These are phyloP conservation scores for Trichosporon sp. DNA, from an alignment of 1,284 basidiomycete species.

Conservation along the genomic window DNA sequence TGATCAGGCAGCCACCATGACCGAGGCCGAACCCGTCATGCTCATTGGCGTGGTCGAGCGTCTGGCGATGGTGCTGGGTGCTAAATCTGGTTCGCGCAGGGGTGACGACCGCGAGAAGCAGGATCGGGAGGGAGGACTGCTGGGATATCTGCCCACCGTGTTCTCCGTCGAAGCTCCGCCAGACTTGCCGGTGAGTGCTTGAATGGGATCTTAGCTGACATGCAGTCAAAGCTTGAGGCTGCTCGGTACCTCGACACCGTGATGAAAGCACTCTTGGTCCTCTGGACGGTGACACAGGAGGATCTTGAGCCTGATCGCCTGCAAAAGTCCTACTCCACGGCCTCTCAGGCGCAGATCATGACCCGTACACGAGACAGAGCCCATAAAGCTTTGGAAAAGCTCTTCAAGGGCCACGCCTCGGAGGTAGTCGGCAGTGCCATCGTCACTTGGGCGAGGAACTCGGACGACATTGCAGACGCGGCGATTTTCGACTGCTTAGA, in stretches of 20 bases:
- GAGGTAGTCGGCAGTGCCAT: conserved; percentile 71
- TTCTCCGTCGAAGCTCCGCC: conserved; percentile 53
- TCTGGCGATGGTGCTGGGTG: conserved; percentile 66
- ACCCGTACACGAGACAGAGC: conserved; percentile 62
- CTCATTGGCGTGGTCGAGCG: conserved; percentile 80
- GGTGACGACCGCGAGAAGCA: conserved; percentile 58
- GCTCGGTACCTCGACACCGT: conserved; percentile 46
- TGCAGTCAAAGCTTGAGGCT: conserved; percentile 32
- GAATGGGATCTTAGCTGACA: conserved; percentile 10
- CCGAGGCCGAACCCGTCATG: conserved; percentile 82
- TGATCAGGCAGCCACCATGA: conserved; percentile 57
- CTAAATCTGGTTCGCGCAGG: conserved; percentile 22
- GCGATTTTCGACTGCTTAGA: conserved; percentile 81
- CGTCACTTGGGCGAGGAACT: conserved; percentile 43
- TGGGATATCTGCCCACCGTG: conserved; percentile 57
- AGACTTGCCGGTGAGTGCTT: conserved; percentile 35
- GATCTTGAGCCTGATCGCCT: not conserved
- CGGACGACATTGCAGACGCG: conserved; percentile 48
- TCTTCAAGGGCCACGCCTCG: conserved; percentile 76
- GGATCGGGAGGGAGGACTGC: conserved; percentile 48
- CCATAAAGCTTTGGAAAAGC: conserved; percentile 76
- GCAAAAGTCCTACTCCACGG: not conserved
- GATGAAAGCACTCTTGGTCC: conserved; percentile 43
- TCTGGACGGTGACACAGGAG: conserved; percentile 43
- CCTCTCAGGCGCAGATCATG: conserved; percentile 51